Conservation (phyloP, 495 filamentous ascomycete species). For the Podospora bellae-mahoneyi region DNA sequence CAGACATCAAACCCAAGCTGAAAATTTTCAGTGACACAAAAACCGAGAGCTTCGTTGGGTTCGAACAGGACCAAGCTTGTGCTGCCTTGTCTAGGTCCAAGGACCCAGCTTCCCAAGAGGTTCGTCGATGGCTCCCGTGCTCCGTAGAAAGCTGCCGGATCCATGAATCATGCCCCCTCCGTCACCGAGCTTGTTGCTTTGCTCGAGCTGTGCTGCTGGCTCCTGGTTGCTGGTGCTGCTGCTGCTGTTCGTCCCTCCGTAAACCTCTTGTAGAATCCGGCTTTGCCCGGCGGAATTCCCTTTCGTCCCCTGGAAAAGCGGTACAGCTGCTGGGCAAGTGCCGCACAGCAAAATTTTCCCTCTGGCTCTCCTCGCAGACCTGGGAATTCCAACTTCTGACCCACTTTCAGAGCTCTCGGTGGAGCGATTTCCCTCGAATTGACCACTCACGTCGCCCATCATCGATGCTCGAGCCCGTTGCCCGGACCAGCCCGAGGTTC, state of each 20-base stretch:
- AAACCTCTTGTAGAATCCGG: background rate
- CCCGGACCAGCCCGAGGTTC: conserved; percentile 39
- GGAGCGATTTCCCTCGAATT: conserved; percentile 32
- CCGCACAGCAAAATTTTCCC: conserved; percentile 28
- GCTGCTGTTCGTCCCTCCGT: too few relatives aligned
- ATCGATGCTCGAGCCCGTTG: conserved; percentile 31
- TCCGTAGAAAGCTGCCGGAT: conserved; percentile 2
- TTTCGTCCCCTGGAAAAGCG: background rate
- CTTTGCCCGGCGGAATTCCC: background rate
- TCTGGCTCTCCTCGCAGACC: conserved; percentile 17
- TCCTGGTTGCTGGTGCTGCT: background rate
- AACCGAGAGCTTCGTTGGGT: conserved; percentile 14
- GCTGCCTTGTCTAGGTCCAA: background rate
- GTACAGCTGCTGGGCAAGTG: conserved; percentile 18
- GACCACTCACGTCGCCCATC: conserved; percentile 31
- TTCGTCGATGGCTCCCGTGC: conserved; percentile 13
- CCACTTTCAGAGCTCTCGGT: conserved; percentile 28
- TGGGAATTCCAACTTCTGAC: conserved; percentile 19
- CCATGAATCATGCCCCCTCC: conserved; percentile 15
- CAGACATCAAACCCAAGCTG: conserved; percentile 32
- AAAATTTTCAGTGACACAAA: conserved; percentile 30
- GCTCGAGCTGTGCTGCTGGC: background rate
- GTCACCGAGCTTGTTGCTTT: conserved; percentile 9
- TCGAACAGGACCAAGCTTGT: conserved; percentile 13
- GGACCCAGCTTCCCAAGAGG: conserved; percentile 4